A percentile compares a stretch with the other conserved stretches of the same genome.
These are phyloP conservation scores for Taphrina deformans DNA, from an alignment of 1,139 yeast species.

Conservation along the genomic window DNA sequence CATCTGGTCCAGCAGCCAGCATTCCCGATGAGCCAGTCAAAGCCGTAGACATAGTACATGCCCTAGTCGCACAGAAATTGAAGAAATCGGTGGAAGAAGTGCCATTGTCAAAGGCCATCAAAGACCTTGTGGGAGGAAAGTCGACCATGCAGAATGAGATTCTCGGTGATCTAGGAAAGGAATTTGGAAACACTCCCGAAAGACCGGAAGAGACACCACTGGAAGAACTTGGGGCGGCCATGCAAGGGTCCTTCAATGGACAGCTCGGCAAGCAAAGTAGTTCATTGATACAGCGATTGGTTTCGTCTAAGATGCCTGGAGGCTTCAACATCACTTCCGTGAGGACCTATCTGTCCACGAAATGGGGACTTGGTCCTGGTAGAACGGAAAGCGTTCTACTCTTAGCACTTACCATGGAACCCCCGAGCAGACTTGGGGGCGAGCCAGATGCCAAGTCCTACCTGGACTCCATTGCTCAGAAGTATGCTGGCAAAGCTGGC, in stretches of 20 bases:
- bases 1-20: constrained; percentile 75
- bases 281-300: constrained; percentile 82
- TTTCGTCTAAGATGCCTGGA: constrained; percentile 98
- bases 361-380: constrained; percentile 89
- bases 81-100: constrained; percentile 85
- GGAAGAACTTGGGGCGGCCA: constrained; percentile 89
- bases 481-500: constrained; percentile 82
- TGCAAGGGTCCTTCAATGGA: constrained; percentile 88
- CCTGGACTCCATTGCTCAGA: constrained; percentile 77
- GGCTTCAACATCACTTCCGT: constrained; percentile 91
- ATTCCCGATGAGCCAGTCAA: constrained; percentile 86
- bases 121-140: constrained; percentile 96
- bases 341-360: constrained; percentile 82
- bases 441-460: constrained; percentile 89
- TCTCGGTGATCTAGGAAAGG: constrained; percentile 96
- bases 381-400: constrained; percentile 90
- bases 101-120: constrained; percentile 88
- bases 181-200: constrained; percentile 96
- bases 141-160: constrained; percentile 98
- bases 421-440: constrained; percentile 78
- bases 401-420: constrained; percentile 82
- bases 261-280: constrained; percentile 89
- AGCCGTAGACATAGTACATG: constrained; percentile 79
- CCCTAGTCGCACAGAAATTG: constrained; percentile 90
- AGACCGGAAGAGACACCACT: constrained; percentile 98